Base-by-base conservation (phyloP, 176 grass and related monocot genomes). In the Poa pratensis region DNA sequence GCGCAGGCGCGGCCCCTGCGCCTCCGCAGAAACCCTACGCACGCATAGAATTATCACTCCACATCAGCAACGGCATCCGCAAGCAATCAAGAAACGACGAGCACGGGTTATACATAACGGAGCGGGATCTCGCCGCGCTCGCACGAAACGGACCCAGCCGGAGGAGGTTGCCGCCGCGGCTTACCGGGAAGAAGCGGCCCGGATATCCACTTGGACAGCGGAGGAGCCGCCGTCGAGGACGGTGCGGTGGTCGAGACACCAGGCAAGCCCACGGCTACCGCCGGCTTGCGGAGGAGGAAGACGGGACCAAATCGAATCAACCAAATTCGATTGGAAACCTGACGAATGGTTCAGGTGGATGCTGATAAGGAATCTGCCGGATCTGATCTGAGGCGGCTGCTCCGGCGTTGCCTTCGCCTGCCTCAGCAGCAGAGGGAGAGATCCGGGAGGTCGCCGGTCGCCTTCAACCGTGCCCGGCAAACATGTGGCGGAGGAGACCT, bases 361-460 rank as follows among this genome's bases (percentile, higher is more conserved):
- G 4, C 45, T 28, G 45, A 2, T 3, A 50, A 35, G 46, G 23
- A 15, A 10, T 19, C 24, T 1, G 46, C 46, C 72, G 15, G 72
- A 75, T 75, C 72, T 52, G 72, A 75, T 75, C 72, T 52, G 72
- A 75, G 24, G 72, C 24, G 72, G 46, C 16, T 18, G 72, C 72
- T 75, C 72, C 72, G 72, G 46, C 72, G 46, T 75, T 32, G 72
- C 72, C 72, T 28, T 75, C 72, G 19, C 15, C 3, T 7, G 72
- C 16, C 27, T 24, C 72, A 19, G 72, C 72, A 19, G 52, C 46
- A 52, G 46, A 75, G 46, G 72, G 24, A 19, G 46, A 75, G 72
- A 75, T 75, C 72, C 72, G 72, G 72, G 46, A 75, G 72, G 46
- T 28, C 45, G 72, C 46, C 45, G 72, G 72, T 75, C 72, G 72